These are phyloP conservation scores for Abrus pulchellus DNA, from an alignment of 306 rosid species.

Conservation along the genomic window DNA sequence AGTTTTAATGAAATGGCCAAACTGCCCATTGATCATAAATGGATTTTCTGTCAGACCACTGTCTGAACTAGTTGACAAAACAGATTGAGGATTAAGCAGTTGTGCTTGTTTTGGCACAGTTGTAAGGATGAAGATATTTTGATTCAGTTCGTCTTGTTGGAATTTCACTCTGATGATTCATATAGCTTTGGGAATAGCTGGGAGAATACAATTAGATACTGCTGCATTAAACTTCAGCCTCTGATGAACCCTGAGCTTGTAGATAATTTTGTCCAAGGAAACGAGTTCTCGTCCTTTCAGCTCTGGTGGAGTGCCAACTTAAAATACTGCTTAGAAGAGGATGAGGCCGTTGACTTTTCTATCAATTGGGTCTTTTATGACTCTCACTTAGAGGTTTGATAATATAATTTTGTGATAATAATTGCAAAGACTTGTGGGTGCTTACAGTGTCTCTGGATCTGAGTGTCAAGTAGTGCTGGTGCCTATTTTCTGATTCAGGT, in stretches of 20 bases:
- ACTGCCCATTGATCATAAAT: conserved; percentile 53
- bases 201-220: not conserved
- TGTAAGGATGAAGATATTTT: conserved; percentile 1
- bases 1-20: conserved; percentile 55
- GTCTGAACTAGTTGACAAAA: conserved; percentile 36
- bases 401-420: conserved; percentile 47
- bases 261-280: conserved; percentile 17
- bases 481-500: conserved; percentile 13
- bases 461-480: conserved; percentile 48
- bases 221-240: conserved; percentile 31
- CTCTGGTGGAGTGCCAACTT: conserved; percentile 53
- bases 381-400: conserved; percentile 41
- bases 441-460: conserved; percentile 31
- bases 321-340: conserved; percentile 46
- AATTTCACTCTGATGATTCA: conserved; percentile 35
- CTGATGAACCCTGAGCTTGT: conserved; percentile 1
- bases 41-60: conserved; percentile 42
- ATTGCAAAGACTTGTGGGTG: conserved; percentile 45
- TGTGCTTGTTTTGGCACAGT: conserved; percentile 31
- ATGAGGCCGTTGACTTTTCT: conserved; percentile 56
- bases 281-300: conserved; percentile 54
- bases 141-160: conserved; percentile 14
- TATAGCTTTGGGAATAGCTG: conserved; percentile 10
- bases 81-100: conserved; percentile 21
- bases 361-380: conserved; percentile 40